These are phyloP conservation scores for Linnemannia exigua DNA, from an alignment of 192 early-diverging fungal genomes.

Conservation along the genomic window DNA sequence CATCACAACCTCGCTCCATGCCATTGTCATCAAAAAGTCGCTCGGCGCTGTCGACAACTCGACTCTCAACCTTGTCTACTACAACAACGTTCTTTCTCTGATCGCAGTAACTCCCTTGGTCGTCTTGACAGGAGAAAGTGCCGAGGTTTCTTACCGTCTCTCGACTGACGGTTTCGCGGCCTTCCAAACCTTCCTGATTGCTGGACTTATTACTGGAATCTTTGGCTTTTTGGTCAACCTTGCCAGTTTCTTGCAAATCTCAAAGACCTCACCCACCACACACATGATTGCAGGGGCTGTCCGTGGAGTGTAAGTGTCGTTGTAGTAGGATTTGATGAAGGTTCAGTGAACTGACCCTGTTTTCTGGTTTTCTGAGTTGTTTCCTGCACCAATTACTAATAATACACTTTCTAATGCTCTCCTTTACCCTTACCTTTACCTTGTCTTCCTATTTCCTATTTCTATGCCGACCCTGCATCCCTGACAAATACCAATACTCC, in stretches of 20 bases:
- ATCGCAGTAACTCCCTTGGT: conserved; percentile 64
- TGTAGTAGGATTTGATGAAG: background rate
- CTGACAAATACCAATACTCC: background rate
- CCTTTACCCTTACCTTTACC: too few species aligned
- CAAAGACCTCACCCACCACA: conserved; percentile 72
- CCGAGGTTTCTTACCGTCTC: background rate
- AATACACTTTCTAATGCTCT: background rate
- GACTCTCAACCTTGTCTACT: conserved; percentile 72
- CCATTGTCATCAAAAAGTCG: conserved; percentile 72
- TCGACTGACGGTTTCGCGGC: background rate
- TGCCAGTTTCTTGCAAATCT: conserved; percentile 75
- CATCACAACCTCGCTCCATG: conserved; percentile 69
- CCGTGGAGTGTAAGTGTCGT: conserved; percentile 66
- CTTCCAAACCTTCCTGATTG: conserved; percentile 52
- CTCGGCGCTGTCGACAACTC: conserved; percentile 62
- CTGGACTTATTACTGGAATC: conserved; percentile 61
- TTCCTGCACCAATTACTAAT: background rate
- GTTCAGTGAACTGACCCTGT: background rate
- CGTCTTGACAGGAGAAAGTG: conserved; percentile 60
- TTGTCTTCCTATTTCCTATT: background rate
- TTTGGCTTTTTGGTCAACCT: conserved; percentile 75
- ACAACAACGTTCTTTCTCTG: conserved; percentile 68
- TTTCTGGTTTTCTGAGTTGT: background rate
- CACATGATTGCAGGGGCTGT: conserved; percentile 75
- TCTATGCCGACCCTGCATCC: background rate